Base-by-base conservation (phyloP, 352 stramenopile genomes). In the Peronosclerospora sorghi region DNA sequence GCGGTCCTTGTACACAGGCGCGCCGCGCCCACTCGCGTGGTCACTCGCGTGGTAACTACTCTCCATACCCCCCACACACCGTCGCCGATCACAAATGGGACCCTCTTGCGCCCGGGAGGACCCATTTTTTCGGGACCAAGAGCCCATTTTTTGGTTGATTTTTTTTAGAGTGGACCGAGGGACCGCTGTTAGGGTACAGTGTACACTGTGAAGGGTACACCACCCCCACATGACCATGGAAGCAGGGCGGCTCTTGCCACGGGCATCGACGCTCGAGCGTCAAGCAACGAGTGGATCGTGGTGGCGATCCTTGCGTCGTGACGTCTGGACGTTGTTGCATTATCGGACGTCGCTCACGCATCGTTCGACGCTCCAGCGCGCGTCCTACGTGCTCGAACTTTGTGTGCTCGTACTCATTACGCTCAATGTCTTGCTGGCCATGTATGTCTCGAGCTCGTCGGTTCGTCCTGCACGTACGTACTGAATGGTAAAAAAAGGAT, bases 311-410 rank as follows among this genome's bases (percentile, higher is more conserved):
- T 13, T 87, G 40, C 73, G 75, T 8, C 54, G 51, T 4, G 69
- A 85, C 47, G 50, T 86, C 17, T 91, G 78, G 78, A 84, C 75
- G 13, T 54, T 91, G 20, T 55, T 91, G 47, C 69, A 80, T 45
- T 90, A 79, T 42, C 74, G 75, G 14, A 68, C 73, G 47, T 85
- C 73, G 5, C 63, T 86, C 15, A 56, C 59, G 17, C 42, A 84
- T 19, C 59, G 62, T 41, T 74, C 78, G 36, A 62, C 40, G 2
- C 58, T 91, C 28, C 72, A 83, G 44, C 73, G 68, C 23, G 68
- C 69, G 15, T 87, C 75, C 17, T 86, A 88, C 44, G 44, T 45
- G 8, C 65, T 91, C 12, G 75, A 91, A 28, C 35, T 74, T 5
- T 71, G 54, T 38, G 67, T 91, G 18, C 59, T 91, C 12, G 61